Conservation (phyloP, 805 yeast species). For the Sugiyamaella americana region DNA sequence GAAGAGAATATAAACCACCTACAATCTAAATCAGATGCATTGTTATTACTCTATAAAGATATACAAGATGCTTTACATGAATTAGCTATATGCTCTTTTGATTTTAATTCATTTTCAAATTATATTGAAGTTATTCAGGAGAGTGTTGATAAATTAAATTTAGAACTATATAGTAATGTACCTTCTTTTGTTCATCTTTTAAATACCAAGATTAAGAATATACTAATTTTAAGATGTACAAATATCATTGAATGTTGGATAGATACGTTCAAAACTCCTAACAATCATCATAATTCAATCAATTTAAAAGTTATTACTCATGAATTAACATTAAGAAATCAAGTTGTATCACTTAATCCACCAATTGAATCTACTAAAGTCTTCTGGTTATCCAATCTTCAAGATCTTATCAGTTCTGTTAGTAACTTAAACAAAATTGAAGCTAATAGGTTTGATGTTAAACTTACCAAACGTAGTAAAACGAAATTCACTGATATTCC, state of each 20-base stretch:
- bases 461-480: neutral
- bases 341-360: conserved; percentile 26
- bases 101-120: conserved; percentile 14
- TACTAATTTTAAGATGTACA: conserved; percentile 30
- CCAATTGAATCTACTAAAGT: conserved; percentile 24
- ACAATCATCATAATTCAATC: neutral
- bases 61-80: conserved; percentile 23
- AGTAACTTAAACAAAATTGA: neutral
- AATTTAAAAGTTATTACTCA: conserved; percentile 8
- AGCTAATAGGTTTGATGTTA: conserved; percentile 1
- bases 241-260: conserved; percentile 24
- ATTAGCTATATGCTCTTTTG: conserved; percentile 29
- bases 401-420: conserved; percentile 13
- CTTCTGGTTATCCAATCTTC: conserved; percentile 18
- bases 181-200: conserved; percentile 30
- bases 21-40: conserved; percentile 29
- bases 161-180: conserved; percentile 36
- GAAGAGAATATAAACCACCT: conserved; percentile 32
- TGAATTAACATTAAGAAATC: conserved; percentile 27
- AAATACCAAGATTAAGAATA: conserved; percentile 31
- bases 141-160: conserved; percentile 32
- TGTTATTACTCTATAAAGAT: conserved; percentile 28
- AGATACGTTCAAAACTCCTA: conserved; percentile 7
- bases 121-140: conserved; percentile 33
- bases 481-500: conserved; percentile 14